These are phyloP conservation scores for Nectriaceae sp. DNA, from an alignment of 2,329 filamentous ascomycete species.

Conservation along the genomic window DNA sequence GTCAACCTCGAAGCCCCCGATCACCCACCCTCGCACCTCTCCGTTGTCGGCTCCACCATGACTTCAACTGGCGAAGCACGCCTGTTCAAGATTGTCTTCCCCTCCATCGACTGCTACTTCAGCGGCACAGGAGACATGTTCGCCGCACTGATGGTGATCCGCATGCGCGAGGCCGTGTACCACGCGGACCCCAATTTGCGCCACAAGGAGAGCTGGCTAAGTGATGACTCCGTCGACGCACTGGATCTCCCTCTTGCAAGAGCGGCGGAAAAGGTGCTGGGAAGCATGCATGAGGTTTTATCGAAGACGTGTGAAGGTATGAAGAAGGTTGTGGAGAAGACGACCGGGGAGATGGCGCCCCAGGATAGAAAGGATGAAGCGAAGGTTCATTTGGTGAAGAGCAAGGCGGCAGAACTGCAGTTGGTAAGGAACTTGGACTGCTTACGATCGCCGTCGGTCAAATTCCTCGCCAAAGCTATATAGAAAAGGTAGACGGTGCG, in stretches of 20 bases:
- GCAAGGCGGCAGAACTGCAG: conserved; percentile 85
- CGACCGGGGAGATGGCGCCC: conserved; percentile 42
- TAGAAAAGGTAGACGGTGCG: conserved; percentile 21
- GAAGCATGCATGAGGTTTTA: conserved; percentile 88
- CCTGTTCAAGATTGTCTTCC: conserved; percentile 87
- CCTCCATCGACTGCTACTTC: conserved; percentile 89
- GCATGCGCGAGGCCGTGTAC: conserved; percentile 78
- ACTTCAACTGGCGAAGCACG: conserved; percentile 65
- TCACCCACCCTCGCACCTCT: conserved; percentile 55
- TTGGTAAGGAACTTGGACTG: conserved; percentile 74
- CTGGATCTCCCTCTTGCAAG: conserved; percentile 78
- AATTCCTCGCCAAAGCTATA: conserved; percentile 61
- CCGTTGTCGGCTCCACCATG: conserved; percentile 77
- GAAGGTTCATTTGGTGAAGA: conserved; percentile 67
- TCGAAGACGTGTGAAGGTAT: conserved; percentile 68
- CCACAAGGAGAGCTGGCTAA: conserved; percentile 69
- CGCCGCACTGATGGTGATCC: conserved; percentile 83
- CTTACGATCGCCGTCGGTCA: conserved; percentile 64
- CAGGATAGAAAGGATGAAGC: conserved; percentile 52
- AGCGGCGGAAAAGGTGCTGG: conserved; percentile 83
- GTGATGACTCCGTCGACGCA: conserved; percentile 68
- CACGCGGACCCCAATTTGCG: conserved; percentile 46
- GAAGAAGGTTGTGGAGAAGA: conserved; percentile 49
- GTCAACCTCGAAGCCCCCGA: conserved; percentile 66
- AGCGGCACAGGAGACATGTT: conserved; percentile 99